phyloP scores from a whole-genome alignment of 164 flowering plant genomes.

The Stephania yunnanensis region DNA sequence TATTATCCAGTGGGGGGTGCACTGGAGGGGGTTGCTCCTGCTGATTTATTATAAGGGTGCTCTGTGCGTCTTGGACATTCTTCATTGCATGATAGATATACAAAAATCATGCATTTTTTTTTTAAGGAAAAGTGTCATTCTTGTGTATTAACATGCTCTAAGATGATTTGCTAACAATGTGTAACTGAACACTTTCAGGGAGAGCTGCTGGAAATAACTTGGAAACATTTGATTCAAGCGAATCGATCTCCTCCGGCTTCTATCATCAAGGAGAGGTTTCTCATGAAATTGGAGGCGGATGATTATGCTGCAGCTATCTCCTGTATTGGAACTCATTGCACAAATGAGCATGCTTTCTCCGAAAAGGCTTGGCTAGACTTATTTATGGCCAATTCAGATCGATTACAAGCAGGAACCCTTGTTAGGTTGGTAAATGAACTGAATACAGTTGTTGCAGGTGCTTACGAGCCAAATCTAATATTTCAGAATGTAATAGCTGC shows the following conservation, averaged over 20 bases:
- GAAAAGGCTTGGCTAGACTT: slow-evolving; percentile 54
- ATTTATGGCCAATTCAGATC: slow-evolving; percentile 32
- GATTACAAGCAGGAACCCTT: slow-evolving; percentile 38
- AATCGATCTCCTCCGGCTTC: slow-evolving; percentile 45
- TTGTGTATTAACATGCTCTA: neutral
- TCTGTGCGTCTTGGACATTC: no score
- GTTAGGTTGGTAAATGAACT: slow-evolving; percentile 35
- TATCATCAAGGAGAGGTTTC: slow-evolving; percentile 62
- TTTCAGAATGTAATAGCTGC: slow-evolving; percentile 37
- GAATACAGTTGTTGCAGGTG: slow-evolving; percentile 17
- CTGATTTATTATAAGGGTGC: no score
- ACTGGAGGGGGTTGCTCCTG: no score
- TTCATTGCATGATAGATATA: no score
- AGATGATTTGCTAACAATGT: slow-evolving; percentile 4
- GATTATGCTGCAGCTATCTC: slow-evolving; percentile 49
- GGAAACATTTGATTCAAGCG: slow-evolving; percentile 48
- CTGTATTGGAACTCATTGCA: slow-evolving; percentile 25
- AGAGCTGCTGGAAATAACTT: slow-evolving; percentile 59
- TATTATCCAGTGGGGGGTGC: no score
- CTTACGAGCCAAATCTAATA: slow-evolving; percentile 26
- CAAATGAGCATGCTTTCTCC: slow-evolving; percentile 31
- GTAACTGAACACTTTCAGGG: slow-evolving; percentile 32
- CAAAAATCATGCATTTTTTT: no score
- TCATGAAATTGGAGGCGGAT: slow-evolving; percentile 44
- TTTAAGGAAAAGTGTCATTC: no score